Evolutionary conservation across 2,329 filamentous ascomycete genomes (phyloP), one percentile per base, ranked within the genome.

Genomic region (Fusarium dlaminii): DNA sequence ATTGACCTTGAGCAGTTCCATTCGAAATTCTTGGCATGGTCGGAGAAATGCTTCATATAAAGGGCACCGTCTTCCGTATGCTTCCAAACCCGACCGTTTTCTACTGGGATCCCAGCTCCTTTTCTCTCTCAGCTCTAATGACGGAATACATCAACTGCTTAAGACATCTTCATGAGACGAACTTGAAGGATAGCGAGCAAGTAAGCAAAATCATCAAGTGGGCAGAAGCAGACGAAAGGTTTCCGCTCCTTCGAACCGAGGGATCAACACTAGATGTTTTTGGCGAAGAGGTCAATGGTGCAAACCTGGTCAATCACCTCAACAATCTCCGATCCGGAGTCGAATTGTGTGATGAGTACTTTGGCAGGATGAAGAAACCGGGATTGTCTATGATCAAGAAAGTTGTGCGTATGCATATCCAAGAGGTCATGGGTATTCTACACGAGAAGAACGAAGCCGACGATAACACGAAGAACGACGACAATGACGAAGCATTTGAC

Each of bases 11-110:
- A 37, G 17, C 6, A 75, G 74, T 76, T 14, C 64, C 72, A 1
- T 76, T 76, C 8, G 74, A 76, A 37, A 76, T 86, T 3, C 78
- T 85, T 3, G 84, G 82, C 3, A 86, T 86, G 83, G 71, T 84
- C 5, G 82, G 80, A 2, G 75, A 79, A 11, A 78, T 80, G 2
- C 60, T 84, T 22, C 81, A 84, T 6, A 77, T 84, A 2, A 79
- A 79, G 3, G 79, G 81, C 8, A 82, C 80, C 9, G 80, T 77
- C 29, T 86, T 85, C 63, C 80, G 81, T 34, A 82, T 83, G 79
- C 77, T 86, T 4, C 84, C 84, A 1, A 86, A 86, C 62, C 84
- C 84, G 1, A 83, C 75, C 1, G 49, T 71, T 1, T 76, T 68
- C 40, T 68, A 75, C 49, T 77, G 75, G 75, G 72, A 77, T 5